Conservation (phyloP, 805 yeast species). For the Ogataea nitratoaversa region DNA sequence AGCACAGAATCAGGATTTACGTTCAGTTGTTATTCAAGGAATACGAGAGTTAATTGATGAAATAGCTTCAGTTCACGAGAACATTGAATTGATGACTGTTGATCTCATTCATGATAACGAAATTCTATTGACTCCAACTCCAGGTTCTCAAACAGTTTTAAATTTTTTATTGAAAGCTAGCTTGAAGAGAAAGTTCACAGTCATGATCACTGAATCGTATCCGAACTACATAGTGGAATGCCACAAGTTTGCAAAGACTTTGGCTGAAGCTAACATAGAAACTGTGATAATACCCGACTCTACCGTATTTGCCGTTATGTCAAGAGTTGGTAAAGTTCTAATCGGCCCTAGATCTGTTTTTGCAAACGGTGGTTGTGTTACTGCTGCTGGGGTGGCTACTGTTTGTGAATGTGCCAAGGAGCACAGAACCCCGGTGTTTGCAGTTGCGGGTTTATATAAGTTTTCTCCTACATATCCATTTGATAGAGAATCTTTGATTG, state of each 20-base stretch:
- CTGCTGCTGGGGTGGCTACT: constrained; percentile 85
- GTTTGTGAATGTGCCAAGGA: constrained; percentile 96
- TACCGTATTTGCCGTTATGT: constrained; percentile 92
- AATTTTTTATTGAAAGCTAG: constrained; percentile 85
- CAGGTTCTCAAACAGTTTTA: constrained; percentile 82
- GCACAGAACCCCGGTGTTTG: constrained; percentile 93
- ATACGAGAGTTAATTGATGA: constrained; percentile 91
- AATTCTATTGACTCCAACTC: constrained; percentile 86
- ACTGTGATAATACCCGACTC: constrained; percentile 91
- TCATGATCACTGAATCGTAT: constrained; percentile 83
- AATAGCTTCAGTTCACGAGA: constrained; percentile 82
- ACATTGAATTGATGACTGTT: constrained; percentile 83
- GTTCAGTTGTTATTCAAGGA: constrained; percentile 86
- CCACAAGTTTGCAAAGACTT: constrained; percentile 70
- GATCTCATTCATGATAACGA: constrained; percentile 94
- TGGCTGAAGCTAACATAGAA: constrained; percentile 83
- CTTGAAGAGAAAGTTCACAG: constrained; percentile 86
- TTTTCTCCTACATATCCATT: constrained; percentile 90
- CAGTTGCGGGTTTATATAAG: constrained; percentile 91
- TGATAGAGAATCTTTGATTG: constrained; percentile 76
- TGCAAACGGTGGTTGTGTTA: constrained; percentile 92
- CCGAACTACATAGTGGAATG: constrained; percentile 84
- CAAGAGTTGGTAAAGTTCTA: constrained; percentile 93
- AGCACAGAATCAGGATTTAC: constrained; percentile 55
- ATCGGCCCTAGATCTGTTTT: constrained; percentile 90